A percentile compares a stretch with the other conserved stretches of the same genome.
Conservation (phyloP, 163 green algal genomes). For the Smithsoniella earleae region DNA sequence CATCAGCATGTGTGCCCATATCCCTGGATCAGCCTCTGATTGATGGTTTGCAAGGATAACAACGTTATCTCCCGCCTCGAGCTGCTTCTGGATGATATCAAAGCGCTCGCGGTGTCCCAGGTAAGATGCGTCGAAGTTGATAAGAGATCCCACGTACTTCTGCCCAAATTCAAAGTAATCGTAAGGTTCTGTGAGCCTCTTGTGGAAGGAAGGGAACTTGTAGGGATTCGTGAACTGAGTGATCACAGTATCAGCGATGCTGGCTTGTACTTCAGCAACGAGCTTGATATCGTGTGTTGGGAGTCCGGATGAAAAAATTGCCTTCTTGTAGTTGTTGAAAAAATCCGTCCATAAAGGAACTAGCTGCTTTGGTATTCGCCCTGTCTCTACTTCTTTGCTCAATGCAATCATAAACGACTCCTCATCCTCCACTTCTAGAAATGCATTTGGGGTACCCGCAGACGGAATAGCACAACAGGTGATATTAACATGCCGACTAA, state of each 20-base stretch:
- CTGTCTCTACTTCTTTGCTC: slow-evolving; percentile 38
- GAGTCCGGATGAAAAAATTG: slow-evolving; percentile 51
- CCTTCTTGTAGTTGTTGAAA: slow-evolving; percentile 75
- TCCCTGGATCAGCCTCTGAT: slow-evolving; percentile 92
- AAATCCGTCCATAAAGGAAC: slow-evolving; percentile 65
- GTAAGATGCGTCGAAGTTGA: slow-evolving; percentile 78
- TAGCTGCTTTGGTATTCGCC: slow-evolving; percentile 50
- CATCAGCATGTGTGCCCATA: slow-evolving; percentile 87
- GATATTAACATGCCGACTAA: too few species aligned
- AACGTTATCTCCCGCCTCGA: slow-evolving; percentile 84
- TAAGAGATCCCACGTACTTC: slow-evolving; percentile 73
- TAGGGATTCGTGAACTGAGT: slow-evolving; percentile 61
- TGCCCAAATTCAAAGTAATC: slow-evolving; percentile 94
- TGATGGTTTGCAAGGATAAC: slow-evolving; percentile 97
- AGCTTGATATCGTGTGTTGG: slow-evolving; percentile 48
- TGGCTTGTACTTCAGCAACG: slow-evolving; percentile 53
- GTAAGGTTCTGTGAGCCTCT: slow-evolving; percentile 72
- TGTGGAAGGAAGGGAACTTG: slow-evolving; percentile 74
- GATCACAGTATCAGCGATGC: slow-evolving; percentile 63
- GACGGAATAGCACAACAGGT: slow-evolving; percentile 12
- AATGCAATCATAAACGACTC: slow-evolving; percentile 55
- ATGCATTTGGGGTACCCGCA: slow-evolving; percentile 24
- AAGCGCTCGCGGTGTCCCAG: slow-evolving; percentile 70
- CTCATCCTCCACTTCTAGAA: slow-evolving; percentile 39
- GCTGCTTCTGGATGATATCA: slow-evolving; percentile 47